These are phyloP conservation scores for Plantago ovata DNA, from an alignment of 257 asterid genomes.

Conservation along the genomic window DNA sequence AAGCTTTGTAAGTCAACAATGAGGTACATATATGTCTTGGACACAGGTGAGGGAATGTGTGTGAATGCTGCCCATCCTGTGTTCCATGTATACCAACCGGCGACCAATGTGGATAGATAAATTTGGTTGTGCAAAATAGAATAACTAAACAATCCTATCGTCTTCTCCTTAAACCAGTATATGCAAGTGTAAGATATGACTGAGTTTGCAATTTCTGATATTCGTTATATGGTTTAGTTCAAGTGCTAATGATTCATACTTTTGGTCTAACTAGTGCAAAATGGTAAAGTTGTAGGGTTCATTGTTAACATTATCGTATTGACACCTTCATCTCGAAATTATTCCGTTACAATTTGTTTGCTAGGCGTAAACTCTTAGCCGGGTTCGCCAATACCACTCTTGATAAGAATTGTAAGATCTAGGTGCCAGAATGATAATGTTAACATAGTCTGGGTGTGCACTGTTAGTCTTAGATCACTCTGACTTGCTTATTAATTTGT, in stretches of 20 bases:
- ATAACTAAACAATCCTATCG: neutral
- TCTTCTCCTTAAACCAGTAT: neutral
- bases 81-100: neutral
- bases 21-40: slow-evolving; percentile 30
- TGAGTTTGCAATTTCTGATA: neutral
- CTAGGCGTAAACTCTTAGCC: too few species aligned
- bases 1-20: slow-evolving; percentile 39
- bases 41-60: neutral
- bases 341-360: too few species aligned
- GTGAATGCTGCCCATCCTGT: slow-evolving; percentile 5
- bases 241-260: neutral
- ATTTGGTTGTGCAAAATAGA: neutral
- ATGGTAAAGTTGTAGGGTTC: neutral
- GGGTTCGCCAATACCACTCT: too few species aligned
- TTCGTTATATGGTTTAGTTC: neutral
- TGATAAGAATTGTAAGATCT: too few species aligned
- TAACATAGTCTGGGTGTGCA: too few species aligned
- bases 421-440: too few species aligned
- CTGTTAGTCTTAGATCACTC: too few species aligned
- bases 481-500: neutral
- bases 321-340: too few species aligned
- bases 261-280: neutral
- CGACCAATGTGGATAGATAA: neutral
- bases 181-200: neutral
- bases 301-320: too few species aligned